phyloP scores from a whole-genome alignment of 2,329 filamentous ascomycete genomes.

The Ceratocystis albifundus region DNA sequence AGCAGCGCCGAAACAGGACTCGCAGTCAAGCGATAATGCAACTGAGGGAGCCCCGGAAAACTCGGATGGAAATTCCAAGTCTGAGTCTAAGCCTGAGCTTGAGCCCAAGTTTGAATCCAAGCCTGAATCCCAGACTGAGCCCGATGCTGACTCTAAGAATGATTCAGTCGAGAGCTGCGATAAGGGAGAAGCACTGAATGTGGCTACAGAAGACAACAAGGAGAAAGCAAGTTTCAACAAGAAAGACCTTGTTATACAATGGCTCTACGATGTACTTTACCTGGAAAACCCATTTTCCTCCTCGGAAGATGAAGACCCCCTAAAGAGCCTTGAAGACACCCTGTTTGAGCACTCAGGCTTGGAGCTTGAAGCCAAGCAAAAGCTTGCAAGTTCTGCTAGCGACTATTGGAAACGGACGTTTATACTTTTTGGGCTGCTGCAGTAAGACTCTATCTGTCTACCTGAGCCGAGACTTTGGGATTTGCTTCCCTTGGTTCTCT shows the following conservation, averaged over 20 bases:
- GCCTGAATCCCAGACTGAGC: not conserved
- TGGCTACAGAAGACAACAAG: slow-evolving; percentile 17
- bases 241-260: slow-evolving; percentile 44
- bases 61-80: not conserved
- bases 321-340: slow-evolving; percentile 38
- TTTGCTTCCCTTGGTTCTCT: not conserved
- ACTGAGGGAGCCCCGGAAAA: slow-evolving; percentile 10
- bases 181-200: slow-evolving; percentile 11
- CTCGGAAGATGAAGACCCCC: slow-evolving; percentile 27
- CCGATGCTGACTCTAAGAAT: not conserved
- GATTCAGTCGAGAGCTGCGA: not conserved
- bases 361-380: slow-evolving; percentile 32
- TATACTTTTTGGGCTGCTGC: slow-evolving; percentile 68
- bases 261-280: slow-evolving; percentile 48
- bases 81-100: not conserved
- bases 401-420: slow-evolving; percentile 78
- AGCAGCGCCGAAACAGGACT: slow-evolving; percentile 15
- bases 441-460: slow-evolving; percentile 27
- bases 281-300: slow-evolving; percentile 38
- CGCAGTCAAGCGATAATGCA: not conserved
- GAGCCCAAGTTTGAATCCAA: too few relatives aligned
- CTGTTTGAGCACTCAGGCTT: slow-evolving; percentile 38
- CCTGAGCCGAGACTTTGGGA: too few relatives aligned
- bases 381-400: slow-evolving; percentile 45
- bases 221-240: slow-evolving; percentile 3